A percentile compares a stretch with the other conserved stretches of the same genome.
phyloP scores from a whole-genome alignment of 1,284 basidiomycete species.

The Microbotryum silenes-acaulis region DNA sequence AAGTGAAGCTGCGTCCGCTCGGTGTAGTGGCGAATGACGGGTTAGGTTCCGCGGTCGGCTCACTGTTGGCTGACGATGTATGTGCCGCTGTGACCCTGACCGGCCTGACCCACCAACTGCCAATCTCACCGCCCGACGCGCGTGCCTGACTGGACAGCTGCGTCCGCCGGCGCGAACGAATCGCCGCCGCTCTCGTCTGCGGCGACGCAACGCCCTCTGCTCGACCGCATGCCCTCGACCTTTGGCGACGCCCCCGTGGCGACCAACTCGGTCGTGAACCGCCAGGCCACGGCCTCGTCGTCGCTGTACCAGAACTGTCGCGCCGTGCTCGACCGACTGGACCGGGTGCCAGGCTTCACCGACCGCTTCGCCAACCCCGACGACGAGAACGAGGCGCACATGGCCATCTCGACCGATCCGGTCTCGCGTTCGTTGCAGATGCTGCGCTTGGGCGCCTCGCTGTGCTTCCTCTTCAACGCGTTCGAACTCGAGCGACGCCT shows the following conservation, averaged over 20 bases:
- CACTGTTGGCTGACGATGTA: no score
- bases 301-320: slow-evolving; percentile 44
- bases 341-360: slow-evolving; percentile 41
- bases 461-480: slow-evolving; percentile 90
- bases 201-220: no score
- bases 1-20: no score
- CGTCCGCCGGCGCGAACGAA: no score
- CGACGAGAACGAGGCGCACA: background rate
- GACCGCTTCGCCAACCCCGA: slow-evolving; percentile 28
- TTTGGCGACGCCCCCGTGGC: slow-evolving; percentile 22
- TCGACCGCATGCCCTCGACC: no score
- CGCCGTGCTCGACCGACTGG: slow-evolving; percentile 40
- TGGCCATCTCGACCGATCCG: slow-evolving; percentile 37
- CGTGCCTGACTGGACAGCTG: no score
- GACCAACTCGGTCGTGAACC: slow-evolving; percentile 33
- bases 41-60: no score
- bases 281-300: slow-evolving; percentile 33
- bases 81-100: no score
- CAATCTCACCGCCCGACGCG: no score
- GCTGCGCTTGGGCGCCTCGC: slow-evolving; percentile 83
- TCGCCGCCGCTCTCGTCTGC: no score
- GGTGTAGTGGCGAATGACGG: no score
- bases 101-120: no score
- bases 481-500: slow-evolving; percentile 53
- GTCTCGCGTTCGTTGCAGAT: slow-evolving; percentile 92